Base-by-base conservation (phyloP, 192 early-diverging fungal genomes). In the Coemansia sp. region DNA sequence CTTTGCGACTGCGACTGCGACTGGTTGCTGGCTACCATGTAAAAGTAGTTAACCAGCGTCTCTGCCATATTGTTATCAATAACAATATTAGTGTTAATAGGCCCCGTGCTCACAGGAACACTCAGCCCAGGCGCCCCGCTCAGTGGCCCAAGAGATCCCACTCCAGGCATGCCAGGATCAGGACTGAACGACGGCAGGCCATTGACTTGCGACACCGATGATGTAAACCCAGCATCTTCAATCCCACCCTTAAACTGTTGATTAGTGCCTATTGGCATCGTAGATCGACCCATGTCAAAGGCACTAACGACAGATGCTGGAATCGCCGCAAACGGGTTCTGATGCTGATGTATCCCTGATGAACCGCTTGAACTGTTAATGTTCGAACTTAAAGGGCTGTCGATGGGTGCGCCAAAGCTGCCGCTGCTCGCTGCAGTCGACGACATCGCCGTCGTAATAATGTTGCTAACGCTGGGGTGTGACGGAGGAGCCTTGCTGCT, bases 11-110 rank as follows among this genome's bases (percentile, higher is more conserved):
- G n/a, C 53, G 44, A 4, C 43, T 53, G 54, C 42, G 55, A 57
- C 67, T 55, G 67, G 38, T 69, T 70, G 63, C 60, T 78, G 15
- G 75, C 66, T 42, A 78, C 61, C 69, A 68, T 71, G 40, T 68
- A 78, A 53, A 78, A 78, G 59, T 78, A 78, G 33, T 78, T 71
- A 9, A 78, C 75, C 48, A 78, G 69, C 21, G 75, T 78, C 57
- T 78, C 75, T 0, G 75, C 75, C 75, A 78, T 78, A 45, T 78
- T 72, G 48, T 71, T 78, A 52, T 78, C 75, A 23, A 78, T 78
- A 14, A 78, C 75, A 27, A 78, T 61, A 47, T 72, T 72, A 3
- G 75, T 72, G 59, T 77, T 77, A 44, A 77, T 70, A 14, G 63
- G 57, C 22, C 55, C 21, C 33, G 64, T 19, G 11, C 51, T 60